These are phyloP conservation scores for Dryadomyces quercivorus DNA, from an alignment of 2,329 filamentous ascomycete species.

Conservation along the genomic window DNA sequence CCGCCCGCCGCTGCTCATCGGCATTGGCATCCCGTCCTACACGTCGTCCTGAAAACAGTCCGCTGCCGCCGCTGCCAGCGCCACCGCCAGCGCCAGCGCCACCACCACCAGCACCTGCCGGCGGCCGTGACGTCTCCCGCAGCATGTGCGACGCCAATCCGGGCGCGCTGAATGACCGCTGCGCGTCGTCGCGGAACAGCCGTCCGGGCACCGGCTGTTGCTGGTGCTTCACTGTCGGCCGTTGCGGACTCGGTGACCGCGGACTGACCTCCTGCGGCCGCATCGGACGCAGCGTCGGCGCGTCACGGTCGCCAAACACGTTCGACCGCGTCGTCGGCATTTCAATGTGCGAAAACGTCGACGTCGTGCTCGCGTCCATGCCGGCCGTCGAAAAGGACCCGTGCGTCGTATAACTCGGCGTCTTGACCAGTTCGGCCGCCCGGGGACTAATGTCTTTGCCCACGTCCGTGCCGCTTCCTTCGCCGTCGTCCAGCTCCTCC, in stretches of 20 bases:
- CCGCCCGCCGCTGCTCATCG: slow-evolving; percentile 36
- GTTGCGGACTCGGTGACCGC: slow-evolving; percentile 61
- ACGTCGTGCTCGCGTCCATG: slow-evolving; percentile 31
- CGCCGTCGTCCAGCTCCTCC: slow-evolving; percentile 32
- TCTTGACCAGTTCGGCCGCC: slow-evolving; percentile 26
- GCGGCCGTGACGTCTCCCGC: slow-evolving; percentile 22
- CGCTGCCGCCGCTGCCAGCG: background rate
- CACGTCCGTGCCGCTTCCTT: slow-evolving; percentile 53
- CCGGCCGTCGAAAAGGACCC: slow-evolving; percentile 40
- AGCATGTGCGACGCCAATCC: slow-evolving; percentile 44
- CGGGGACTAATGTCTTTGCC: slow-evolving; percentile 49
- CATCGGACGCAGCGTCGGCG: slow-evolving; percentile 42
- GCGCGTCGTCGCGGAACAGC: slow-evolving; percentile 39
- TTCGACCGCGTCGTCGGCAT: slow-evolving; percentile 23
- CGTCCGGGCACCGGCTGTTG: slow-evolving; percentile 15
- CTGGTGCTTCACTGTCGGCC: slow-evolving; percentile 7
- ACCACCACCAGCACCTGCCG: slow-evolving; percentile 15
- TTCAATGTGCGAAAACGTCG: slow-evolving; percentile 32
- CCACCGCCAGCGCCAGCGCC: no score
- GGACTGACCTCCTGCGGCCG: slow-evolving; percentile 41
- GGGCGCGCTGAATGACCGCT: slow-evolving; percentile 48
- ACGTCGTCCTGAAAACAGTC: slow-evolving; percentile 19
- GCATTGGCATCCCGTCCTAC: slow-evolving; percentile 35
- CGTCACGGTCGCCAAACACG: slow-evolving; percentile 43
- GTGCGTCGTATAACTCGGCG: slow-evolving; percentile 41